Conservation (phyloP, 352 stramenopile species). For the Phytophthora tubulina region DNA sequence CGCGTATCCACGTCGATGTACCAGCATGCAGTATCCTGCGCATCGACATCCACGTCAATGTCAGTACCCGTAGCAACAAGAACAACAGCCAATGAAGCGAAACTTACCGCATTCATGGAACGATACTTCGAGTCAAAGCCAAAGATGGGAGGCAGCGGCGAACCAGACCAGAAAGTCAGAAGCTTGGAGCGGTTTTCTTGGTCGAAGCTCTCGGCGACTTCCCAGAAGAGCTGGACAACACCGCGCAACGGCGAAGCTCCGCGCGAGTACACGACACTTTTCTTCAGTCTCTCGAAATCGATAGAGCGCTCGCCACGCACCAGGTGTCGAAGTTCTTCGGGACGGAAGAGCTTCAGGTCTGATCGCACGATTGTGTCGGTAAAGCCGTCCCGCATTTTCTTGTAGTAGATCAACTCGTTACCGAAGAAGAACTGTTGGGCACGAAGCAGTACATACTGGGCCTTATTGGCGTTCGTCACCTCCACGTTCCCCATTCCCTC, state of each 20-base stretch:
- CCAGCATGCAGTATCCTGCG: no score
- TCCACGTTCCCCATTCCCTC: conserved; percentile 35
- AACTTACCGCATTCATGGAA: conserved; percentile 63
- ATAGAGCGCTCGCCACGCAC: conserved; percentile 62
- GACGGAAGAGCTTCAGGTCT: conserved; percentile 71
- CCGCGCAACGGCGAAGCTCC: conserved; percentile 50
- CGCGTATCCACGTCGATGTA: conserved; percentile 64
- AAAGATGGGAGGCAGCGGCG: conserved; percentile 72
- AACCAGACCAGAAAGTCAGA: conserved; percentile 85
- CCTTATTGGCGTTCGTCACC: conserved; percentile 82
- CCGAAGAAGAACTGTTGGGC: conserved; percentile 75
- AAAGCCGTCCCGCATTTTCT: conserved; percentile 70
- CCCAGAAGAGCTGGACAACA: conserved; percentile 71
- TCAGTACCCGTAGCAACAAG: conserved; percentile 13
- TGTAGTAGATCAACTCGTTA: conserved; percentile 63
- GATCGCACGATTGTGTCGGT: conserved; percentile 57
- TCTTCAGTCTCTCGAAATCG: conserved; percentile 63
- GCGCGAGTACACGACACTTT: conserved; percentile 66
- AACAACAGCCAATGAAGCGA: neutral
- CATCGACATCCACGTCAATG: neutral
- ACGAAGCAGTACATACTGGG: conserved; percentile 65
- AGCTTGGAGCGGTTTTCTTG: conserved; percentile 61
- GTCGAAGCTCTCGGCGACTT: conserved; percentile 70
- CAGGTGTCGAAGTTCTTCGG: conserved; percentile 61
- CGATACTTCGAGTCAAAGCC: conserved; percentile 70